Base-by-base conservation (phyloP, 768 basidiomycete genomes). In the Hygrophorus russula region DNA sequence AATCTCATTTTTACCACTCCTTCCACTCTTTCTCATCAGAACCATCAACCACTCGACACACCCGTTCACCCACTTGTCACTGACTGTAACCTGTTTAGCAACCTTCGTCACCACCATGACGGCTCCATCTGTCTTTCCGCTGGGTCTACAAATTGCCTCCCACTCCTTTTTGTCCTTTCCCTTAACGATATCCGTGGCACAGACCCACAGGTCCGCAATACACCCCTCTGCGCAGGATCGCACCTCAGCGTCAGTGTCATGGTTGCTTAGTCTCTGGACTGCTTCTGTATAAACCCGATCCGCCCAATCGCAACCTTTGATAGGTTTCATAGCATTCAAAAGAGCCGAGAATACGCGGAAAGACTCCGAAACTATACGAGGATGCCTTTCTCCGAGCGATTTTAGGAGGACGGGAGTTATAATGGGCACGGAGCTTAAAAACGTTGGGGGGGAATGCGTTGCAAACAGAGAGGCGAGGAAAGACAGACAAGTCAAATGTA, bases 231-330 rank as follows among this genome's bases (percentile, higher is more conserved):
- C 91, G 49, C 74, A 78, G 18, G 73, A 70, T 30, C 91, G 76
- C 15, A 98, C 89, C 49, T 96, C 93, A 3, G 85, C 80, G 58
- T 98, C 94, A 1, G 93, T 93, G 51, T 93, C 86, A 47, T 85
- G 78, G 36, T 74, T 82, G 39, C 67, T 73, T 30, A 99, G 63
- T 41, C 89, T 71, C 15, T 65, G 58, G 3, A 85, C 65, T 8
- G 88, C 81, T 49, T 89, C 80, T 6, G 74, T 65, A 59, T 93
- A 96, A 3, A 96, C 68, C 8, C 66, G 54, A 43, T 86, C 76
- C 4, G 76, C 60, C 87, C 87, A 90, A 12, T 78, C 75, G 5
- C 60, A 64, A 44, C 67, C 56, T 49, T 76, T 77, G 37, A 84
- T 59, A 1, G 89, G 89, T 38, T 82, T 80, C 31, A 84, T 63